Evolutionary conservation across 306 rosid species (phyloP), one percentile per base, ranked within the genome.

Genomic region (Crotalaria pallida): DNA sequence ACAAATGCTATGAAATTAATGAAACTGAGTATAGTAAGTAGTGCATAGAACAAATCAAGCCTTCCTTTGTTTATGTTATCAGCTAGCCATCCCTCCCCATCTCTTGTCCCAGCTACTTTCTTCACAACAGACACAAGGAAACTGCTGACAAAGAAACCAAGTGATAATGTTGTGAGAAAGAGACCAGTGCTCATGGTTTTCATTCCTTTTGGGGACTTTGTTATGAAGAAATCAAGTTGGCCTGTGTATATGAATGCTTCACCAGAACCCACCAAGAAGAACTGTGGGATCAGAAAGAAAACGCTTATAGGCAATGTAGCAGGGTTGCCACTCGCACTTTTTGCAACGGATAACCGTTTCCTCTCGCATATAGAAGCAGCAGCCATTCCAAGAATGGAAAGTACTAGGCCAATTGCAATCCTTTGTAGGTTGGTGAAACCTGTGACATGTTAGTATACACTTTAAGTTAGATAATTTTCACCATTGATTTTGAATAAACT

Each of bases 171-270:
- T 10, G 96, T 87, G 13, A 93, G 94, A 69, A 93, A 93, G 55
- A 93, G 90, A 8, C 96, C 98, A 0, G 98, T 93, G 87, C 98
- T 93, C 97, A 93, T 88, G 17, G 97, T 85, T 80, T 90, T 93
- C 98, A 93, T 90, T 40, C 97, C 92, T 72, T 90, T 90, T 13
- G 98, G 98, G 9, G 98, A 90, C 58, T 79, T 86, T 10, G 97
- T 90, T 84, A 93, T 90, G 88, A 90, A 93, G 83, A 90, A 93
- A 83, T 88, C 98, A 8, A 93, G 96, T 57, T 93, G 98, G 64
- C 98, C 98, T 0, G 98, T 87, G 84, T 93, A 93, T 61, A 93
- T 93, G 92, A 93, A 93, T 45, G 92, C 98, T 80, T 93, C 98
- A 13, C 96, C 97, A 11, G 98, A 73, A 41, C 97, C 98, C 51